Conservation (phyloP, 106 monocot species). For the Triglochin maritima region DNA sequence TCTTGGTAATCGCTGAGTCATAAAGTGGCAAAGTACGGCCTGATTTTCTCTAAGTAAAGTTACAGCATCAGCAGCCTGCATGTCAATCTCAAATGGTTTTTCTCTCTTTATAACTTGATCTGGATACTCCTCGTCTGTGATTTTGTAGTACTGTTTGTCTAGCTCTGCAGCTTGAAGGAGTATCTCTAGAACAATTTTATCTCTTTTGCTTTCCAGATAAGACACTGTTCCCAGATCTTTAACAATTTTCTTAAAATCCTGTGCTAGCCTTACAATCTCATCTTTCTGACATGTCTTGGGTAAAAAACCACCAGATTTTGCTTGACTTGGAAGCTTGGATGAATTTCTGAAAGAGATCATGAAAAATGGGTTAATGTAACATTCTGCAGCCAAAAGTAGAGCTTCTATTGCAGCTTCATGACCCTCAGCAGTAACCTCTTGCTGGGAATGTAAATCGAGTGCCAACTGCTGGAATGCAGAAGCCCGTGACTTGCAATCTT, state of each 20-base stretch:
- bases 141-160: slow-evolving; percentile 37
- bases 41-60: slow-evolving; percentile 90
- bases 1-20: slow-evolving; percentile 49
- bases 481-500: slow-evolving; percentile 68
- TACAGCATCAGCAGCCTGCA: slow-evolving; percentile 66
- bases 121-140: slow-evolving; percentile 11
- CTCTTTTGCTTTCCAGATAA: slow-evolving; percentile 71
- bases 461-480: slow-evolving; percentile 68
- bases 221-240: slow-evolving; percentile 30
- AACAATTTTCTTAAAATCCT: slow-evolving; percentile 23
- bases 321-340: slow-evolving; percentile 23
- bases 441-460: slow-evolving; percentile 48
- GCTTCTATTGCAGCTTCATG: slow-evolving; percentile 91
- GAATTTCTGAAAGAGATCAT: slow-evolving; percentile 41
- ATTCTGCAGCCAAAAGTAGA: slow-evolving; percentile 90
- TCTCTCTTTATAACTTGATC: neutral
- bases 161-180: slow-evolving; percentile 76
- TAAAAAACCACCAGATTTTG: slow-evolving; percentile 23
- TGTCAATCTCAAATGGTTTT: slow-evolving; percentile 27
- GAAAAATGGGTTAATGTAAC: slow-evolving; percentile 88
- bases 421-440: slow-evolving; percentile 44
- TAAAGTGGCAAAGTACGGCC: slow-evolving; percentile 57
- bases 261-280: slow-evolving; percentile 27
- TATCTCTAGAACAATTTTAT: slow-evolving; percentile 70
- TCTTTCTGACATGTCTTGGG: slow-evolving; percentile 23